Evolutionary conservation across 352 stramenopile genomes (phyloP).

Genomic region (Globisporangium abappressorium): DNA sequence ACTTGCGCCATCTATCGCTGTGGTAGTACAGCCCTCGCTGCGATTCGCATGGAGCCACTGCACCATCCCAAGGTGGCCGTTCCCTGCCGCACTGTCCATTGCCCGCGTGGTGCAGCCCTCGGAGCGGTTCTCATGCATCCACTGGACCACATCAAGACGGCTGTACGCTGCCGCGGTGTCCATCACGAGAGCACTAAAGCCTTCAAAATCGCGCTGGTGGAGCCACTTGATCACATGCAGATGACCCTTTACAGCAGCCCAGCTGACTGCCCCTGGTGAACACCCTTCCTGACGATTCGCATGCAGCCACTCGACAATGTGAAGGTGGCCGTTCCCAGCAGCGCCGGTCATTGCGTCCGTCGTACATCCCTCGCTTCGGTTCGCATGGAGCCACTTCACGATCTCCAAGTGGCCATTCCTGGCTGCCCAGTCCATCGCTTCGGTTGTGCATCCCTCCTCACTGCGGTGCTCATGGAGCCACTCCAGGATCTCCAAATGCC

Average conservation of each 20-base stretch:
- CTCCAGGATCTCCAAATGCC: neutral
- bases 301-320: too few relatives aligned
- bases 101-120: neutral
- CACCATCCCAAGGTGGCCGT: neutral
- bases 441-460: too few relatives aligned
- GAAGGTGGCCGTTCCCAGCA: too few relatives aligned
- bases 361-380: constrained; percentile 1
- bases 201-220: too few relatives aligned
- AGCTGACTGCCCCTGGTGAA: too few relatives aligned
- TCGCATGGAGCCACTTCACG: neutral
- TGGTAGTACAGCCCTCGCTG: neutral
- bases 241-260: too few relatives aligned
- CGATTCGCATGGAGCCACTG: neutral
- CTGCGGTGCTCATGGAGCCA: neutral
- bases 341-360: too few relatives aligned
- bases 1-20: neutral
- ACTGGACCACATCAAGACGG: neutral
- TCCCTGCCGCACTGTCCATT: neutral
- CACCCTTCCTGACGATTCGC: too few relatives aligned
- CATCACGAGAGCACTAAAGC: too few relatives aligned
- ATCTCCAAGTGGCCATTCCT: neutral
- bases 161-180: too few relatives aligned
- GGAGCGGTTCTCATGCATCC: neutral
- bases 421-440: too few relatives aligned
- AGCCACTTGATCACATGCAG: too few relatives aligned